Evolutionary conservation across 305 asterid genomes (phyloP), one percentile per base, ranked within the genome.

Genomic region (Fraxinus ornus): DNA sequence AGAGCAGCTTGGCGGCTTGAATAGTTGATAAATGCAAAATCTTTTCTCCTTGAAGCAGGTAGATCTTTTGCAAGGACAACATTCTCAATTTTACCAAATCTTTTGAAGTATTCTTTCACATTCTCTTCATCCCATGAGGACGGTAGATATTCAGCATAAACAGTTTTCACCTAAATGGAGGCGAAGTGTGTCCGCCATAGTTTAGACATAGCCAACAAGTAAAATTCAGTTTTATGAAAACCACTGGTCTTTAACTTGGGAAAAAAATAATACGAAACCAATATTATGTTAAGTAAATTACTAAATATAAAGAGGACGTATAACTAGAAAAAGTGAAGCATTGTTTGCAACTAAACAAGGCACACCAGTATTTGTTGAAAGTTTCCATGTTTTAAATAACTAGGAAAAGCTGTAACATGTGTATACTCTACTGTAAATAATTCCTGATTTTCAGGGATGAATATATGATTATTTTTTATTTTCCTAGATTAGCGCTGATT

Each of bases 81-180:
- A 80, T 79, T 89, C 87, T 92, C 94, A 88, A 93, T 88, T 82
- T 92, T 92, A 80, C 97, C 97, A 87, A 90, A 93, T 82, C 89
- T 90, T 87, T 83, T 85, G 84, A 93, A 93, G 83, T 88, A 87
- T 77, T 84, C 87, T 81, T 78, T 88, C 82, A 91, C 94, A 74
- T 85, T 83, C 77, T 82, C 90, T 90, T 84, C 92, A 81, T 85
- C 89, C 97, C 97, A 93, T 10, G 89, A 86, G 76, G 88, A 83
- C 64, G 97, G 97, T 77, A 93, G 78, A 82, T 81, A 86, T 88
- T 91, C 97, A 84, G 91, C 95, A 89, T 86, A 92, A 79, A 93
- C 90, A 7, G 94, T 82, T 87, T 90, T 92, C 81, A 91, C 94
- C 95, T 92, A 80, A 47, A 83, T 71, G 82, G 73, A 84, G 74